Evolutionary conservation across 23 red algal species (phyloP), one percentile per base, ranked within the genome.

Genomic region (Gracilariopsis chorda): DNA sequence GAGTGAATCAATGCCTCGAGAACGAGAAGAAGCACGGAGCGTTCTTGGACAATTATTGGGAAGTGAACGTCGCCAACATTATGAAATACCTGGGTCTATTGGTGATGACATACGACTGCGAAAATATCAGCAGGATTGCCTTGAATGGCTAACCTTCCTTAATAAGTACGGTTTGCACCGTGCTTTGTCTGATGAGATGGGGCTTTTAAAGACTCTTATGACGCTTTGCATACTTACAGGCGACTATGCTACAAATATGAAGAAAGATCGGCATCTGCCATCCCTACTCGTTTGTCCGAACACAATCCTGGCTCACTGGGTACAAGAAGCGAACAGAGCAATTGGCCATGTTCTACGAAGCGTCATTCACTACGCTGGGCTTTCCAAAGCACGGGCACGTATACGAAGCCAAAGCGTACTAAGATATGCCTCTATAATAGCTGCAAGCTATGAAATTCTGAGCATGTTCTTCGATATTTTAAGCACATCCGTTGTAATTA

Each of bases 151-250:
- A 30, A 90, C 91, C 0, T 99, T 99, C 43, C 68, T 99, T 11
- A 85, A 96, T 53, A 84, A 86, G n/a, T 99, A 95, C 88, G 93
- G 88, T 13, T 51, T 99, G 35, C 97, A 99, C 52, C 93, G 97
- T 7, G 92, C 93, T 20, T 87, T 99, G 17, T 99, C 93, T 74
- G 97, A 99, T 80, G 97, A 99, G 39, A 99, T 99, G 97, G 97
- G 97, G 32, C 87, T 99, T 27, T 93, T 93, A 20, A 99, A 99
- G 74, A 99, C 97, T 19, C 76, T 99, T 36, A 99, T 99, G 97
- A 99, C 97, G 28, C 85, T 99, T 2, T 95, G 97, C 68, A 96
- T 99, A 17, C 87, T 99, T 4, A 78, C 94, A 45, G 93, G 88
- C 0, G 93, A 96, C 56, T 77, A 60, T 64, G 67, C 49, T 7